Conservation (phyloP, 2,329 filamentous ascomycete species). For the Metarhizium brunneum region DNA sequence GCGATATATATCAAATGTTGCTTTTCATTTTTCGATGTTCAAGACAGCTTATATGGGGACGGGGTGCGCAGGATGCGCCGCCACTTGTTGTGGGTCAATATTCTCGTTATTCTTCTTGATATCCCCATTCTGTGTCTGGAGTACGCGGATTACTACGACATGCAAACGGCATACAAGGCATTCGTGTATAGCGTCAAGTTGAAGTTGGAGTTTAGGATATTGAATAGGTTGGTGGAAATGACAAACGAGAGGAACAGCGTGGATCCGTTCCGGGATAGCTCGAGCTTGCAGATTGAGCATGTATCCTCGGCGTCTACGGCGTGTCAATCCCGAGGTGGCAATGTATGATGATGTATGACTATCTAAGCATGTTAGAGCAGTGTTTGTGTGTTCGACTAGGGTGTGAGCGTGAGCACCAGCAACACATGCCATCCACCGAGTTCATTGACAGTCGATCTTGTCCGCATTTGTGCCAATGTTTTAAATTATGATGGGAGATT, state of each 20-base stretch:
- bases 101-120: constrained; percentile 31
- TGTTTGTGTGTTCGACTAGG: too few relatives aligned
- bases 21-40: constrained; percentile 33
- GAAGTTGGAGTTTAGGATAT: constrained; percentile 23
- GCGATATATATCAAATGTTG: constrained; percentile 43
- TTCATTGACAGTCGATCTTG: too few relatives aligned
- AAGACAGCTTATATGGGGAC: constrained; percentile 17
- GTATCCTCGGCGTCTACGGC: background rate
- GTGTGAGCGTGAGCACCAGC: too few relatives aligned
- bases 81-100: constrained; percentile 32
- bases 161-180: constrained; percentile 22
- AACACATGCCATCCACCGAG: too few relatives aligned
- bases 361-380: background rate
- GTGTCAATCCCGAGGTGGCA: background rate
- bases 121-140: constrained; percentile 22
- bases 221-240: constrained; percentile 21
- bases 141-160: constrained; percentile 16
- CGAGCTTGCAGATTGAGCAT: background rate
- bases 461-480: too few relatives aligned
- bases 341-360: background rate
- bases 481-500: too few relatives aligned
- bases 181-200: constrained; percentile 23
- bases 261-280: background rate
- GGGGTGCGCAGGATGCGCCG: constrained; percentile 11
- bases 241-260: constrained; percentile 1